phyloP scores from a whole-genome alignment of 106 monocot genomes.

The Posidonia australis region DNA sequence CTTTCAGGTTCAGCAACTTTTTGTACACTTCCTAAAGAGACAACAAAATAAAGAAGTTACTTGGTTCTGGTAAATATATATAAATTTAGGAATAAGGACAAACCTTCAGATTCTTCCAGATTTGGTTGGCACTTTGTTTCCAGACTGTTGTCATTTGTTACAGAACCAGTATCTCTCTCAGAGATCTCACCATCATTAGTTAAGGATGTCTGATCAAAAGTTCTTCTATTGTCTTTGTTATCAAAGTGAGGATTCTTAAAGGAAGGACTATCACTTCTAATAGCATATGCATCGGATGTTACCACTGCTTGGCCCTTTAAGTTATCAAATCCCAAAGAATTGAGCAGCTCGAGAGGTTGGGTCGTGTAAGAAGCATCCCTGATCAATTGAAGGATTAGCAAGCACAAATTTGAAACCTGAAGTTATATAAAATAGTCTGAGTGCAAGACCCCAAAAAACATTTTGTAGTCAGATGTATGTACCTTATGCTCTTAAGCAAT shows the following conservation, averaged over 20 bases:
- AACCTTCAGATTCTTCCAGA: constrained; percentile 63
- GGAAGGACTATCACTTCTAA: constrained; percentile 15
- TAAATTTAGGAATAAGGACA: background rate
- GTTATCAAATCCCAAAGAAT: constrained; percentile 72
- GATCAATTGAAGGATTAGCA: constrained; percentile 9
- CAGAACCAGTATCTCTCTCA: constrained; percentile 13
- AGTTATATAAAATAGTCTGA: background rate
- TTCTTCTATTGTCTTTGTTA: constrained; percentile 15
- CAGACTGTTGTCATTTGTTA: constrained; percentile 21
- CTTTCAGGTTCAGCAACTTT: constrained; percentile 25
- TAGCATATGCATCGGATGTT: constrained; percentile 20
- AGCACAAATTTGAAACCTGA: background rate
- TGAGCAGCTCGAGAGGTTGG: constrained; percentile 92
- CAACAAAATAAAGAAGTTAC: too few species aligned
- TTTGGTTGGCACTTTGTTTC: constrained; percentile 17
- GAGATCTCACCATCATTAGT: constrained; percentile 22
- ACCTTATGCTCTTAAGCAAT: constrained; percentile 86
- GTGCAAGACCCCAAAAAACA: background rate
- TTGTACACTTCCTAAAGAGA: constrained; percentile 25
- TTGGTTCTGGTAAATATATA: background rate
- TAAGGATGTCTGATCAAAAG: constrained; percentile 6
- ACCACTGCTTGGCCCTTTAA: constrained; percentile 23
- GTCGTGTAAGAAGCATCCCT: constrained; percentile 97
- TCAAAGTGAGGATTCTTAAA: constrained; percentile 24
- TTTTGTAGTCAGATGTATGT: background rate